Conservation (phyloP, 148 eudicot species). For the Suaeda aralocaspica region DNA sequence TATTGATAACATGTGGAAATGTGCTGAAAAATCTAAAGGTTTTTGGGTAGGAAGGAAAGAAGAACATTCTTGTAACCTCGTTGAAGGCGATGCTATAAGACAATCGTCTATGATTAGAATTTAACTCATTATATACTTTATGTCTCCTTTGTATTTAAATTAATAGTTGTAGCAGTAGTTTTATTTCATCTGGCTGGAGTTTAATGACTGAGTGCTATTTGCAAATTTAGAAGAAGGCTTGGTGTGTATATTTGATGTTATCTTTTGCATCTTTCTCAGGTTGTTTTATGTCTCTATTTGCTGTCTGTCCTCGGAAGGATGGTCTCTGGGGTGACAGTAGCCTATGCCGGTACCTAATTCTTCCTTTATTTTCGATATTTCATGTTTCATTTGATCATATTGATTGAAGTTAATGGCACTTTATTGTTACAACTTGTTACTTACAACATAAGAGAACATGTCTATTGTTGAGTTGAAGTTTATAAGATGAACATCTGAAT, state of each 20-base stretch:
- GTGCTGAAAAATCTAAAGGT: neutral
- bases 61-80: neutral
- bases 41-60: neutral
- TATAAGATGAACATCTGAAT: neutral
- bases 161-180: neutral
- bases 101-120: too few species aligned
- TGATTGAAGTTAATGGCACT: neutral
- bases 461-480: neutral
- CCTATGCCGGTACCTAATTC: conserved; percentile 64
- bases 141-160: neutral
- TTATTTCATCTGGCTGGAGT: neutral
- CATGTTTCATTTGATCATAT: neutral
- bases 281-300: conserved; percentile 59
- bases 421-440: too few species aligned
- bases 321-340: conserved; percentile 79
- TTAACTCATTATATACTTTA: neutral
- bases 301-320: conserved; percentile 82
- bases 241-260: neutral
- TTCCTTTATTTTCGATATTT: neutral
- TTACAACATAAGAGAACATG: neutral
- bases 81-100: too few species aligned
- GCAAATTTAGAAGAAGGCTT: neutral
- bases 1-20: neutral
- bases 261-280: conserved; percentile 38
- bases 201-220: neutral